Evolutionary conservation across 164 flowering plant species (phyloP).

Genomic region (Piper betle): DNA sequence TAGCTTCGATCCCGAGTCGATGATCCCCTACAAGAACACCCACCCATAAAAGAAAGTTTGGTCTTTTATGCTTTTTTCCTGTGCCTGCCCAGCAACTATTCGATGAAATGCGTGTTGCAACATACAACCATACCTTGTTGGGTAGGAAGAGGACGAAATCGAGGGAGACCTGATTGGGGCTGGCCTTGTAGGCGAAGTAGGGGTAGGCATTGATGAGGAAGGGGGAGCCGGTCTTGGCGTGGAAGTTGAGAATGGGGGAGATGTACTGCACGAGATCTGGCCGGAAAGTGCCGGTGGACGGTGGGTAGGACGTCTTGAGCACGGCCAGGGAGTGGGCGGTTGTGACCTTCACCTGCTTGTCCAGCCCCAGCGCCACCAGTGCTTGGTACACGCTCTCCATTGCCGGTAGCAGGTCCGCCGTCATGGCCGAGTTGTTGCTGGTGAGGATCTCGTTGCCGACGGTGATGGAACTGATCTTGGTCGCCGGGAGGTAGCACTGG

Average conservation of each 20-base stretch:
- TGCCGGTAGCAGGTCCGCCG: slow-evolving; percentile 22
- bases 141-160: slow-evolving; percentile 34
- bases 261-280: slow-evolving; percentile 10
- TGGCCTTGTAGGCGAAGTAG: slow-evolving; percentile 21
- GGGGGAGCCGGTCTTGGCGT: slow-evolving; percentile 15
- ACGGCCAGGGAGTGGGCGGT: slow-evolving; percentile 21
- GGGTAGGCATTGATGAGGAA: slow-evolving; percentile 25
- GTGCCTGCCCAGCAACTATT: no score
- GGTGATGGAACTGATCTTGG: slow-evolving; percentile 33
- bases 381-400: slow-evolving; percentile 20
- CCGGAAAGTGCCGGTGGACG: slow-evolving; percentile 19
- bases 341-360: slow-evolving; percentile 17
- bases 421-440: slow-evolving; percentile 17
- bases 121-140: not conserved
- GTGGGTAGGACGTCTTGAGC: slow-evolving; percentile 20
- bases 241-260: slow-evolving; percentile 16
- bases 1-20: slow-evolving; percentile 19
- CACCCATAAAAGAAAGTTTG: not conserved
- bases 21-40: slow-evolving; percentile 5
- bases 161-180: slow-evolving; percentile 23
- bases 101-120: not conserved
- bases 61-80: not conserved
- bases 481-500: slow-evolving; percentile 26
- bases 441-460: slow-evolving; percentile 46
- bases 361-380: slow-evolving; percentile 13